Percentiles rank a stretch among this genome's conserved stretches.
phyloP scores from a whole-genome alignment of 2,329 filamentous ascomycete genomes.

The Dothideomycetidae sp. region DNA sequence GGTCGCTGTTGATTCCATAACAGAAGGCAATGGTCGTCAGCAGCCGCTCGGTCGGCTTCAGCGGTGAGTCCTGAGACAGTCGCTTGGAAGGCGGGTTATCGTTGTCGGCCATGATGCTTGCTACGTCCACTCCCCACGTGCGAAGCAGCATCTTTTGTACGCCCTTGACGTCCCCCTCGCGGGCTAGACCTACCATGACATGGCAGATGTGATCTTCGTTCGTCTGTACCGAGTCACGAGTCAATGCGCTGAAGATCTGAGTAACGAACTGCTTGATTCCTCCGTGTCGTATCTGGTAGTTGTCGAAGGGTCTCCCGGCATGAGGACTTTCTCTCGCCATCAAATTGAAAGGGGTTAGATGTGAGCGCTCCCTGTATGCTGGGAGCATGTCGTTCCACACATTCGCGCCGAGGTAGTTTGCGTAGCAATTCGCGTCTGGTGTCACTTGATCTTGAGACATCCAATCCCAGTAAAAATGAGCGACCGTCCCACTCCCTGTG shows the following conservation, averaged over 20 bases:
- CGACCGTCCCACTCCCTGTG: conserved; percentile 31
- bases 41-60: conserved; percentile 44
- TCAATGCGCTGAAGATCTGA: conserved; percentile 36
- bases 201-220: conserved; percentile 41
- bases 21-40: conserved; percentile 53
- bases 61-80: conserved; percentile 35
- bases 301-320: conserved; percentile 12
- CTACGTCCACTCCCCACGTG: conserved; percentile 41
- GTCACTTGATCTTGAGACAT: conserved; percentile 26
- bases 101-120: conserved; percentile 23
- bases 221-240: conserved; percentile 27
- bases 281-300: conserved; percentile 18
- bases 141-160: conserved; percentile 36
- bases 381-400: conserved; percentile 31
- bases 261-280: conserved; percentile 21
- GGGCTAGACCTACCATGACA: conserved; percentile 37
- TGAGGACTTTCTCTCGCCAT: conserved; percentile 11
- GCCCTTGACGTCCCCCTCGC: conserved; percentile 36
- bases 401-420: conserved; percentile 37
- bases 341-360: conserved; percentile 23
- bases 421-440: conserved; percentile 40
- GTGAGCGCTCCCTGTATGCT: conserved; percentile 26
- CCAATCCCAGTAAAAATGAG: conserved; percentile 33
- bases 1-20: conserved; percentile 51
- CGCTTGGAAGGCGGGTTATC: conserved; percentile 21